Evolutionary conservation across 805 yeast species (phyloP).

Genomic region (Kregervanrija pseudodelftensis): DNA sequence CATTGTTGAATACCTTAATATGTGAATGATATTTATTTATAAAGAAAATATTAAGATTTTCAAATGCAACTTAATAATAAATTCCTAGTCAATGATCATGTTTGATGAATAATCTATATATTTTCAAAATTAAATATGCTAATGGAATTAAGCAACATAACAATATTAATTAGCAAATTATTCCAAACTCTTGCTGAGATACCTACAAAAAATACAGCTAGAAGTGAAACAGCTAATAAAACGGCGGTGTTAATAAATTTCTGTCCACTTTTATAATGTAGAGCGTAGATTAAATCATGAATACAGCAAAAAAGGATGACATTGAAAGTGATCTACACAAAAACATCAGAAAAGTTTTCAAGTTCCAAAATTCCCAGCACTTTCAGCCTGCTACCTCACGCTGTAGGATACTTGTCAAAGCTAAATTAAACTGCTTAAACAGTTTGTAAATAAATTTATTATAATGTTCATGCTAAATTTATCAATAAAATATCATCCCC

Average conservation of each 20-base stretch:
- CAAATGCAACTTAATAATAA: constrained; percentile 34
- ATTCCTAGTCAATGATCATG: constrained; percentile 33
- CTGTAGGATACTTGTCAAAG: too few species aligned
- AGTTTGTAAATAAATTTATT: too few species aligned
- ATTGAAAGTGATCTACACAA: constrained; percentile 12
- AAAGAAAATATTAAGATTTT: constrained; percentile 30
- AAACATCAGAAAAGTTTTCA: too few species aligned
- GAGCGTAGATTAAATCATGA: constrained; percentile 36
- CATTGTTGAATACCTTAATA: too few species aligned
- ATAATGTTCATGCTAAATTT: too few species aligned
- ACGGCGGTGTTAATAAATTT: constrained; percentile 40
- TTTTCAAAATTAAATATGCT: constrained; percentile 35
- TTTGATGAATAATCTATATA: constrained; percentile 29
- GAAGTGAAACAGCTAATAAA: constrained; percentile 5
- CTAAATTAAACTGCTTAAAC: too few species aligned
- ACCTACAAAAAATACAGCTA: constrained; percentile 32
- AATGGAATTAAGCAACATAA: constrained; percentile 27
- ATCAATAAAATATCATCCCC: too few species aligned
- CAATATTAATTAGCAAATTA: constrained; percentile 18
- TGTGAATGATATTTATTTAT: too few species aligned
- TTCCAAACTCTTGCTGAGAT: constrained; percentile 27
- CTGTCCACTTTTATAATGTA: constrained; percentile 28
- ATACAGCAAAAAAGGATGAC: constrained; percentile 41
- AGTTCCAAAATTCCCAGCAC: too few species aligned
- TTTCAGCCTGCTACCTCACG: too few species aligned